phyloP scores from a whole-genome alignment of 2,329 filamentous ascomycete species.

The Alternaria sp. region DNA sequence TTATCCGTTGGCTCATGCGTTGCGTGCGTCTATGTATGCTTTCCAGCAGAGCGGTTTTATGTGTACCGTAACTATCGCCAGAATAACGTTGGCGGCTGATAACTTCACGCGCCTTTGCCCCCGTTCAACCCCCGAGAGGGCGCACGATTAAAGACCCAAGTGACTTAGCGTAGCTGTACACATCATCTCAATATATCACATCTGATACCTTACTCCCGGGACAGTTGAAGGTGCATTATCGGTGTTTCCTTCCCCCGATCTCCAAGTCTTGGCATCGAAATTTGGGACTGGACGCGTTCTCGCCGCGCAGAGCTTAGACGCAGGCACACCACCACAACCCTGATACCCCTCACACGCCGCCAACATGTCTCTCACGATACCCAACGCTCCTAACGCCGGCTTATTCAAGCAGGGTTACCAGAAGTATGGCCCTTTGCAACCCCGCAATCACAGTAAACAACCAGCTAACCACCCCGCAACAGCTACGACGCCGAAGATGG shows the following conservation, averaged over 20 bases:
- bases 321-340: slow-evolving; percentile 31
- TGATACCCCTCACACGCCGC: slow-evolving; percentile 38
- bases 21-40: not conserved
- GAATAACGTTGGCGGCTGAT: not conserved
- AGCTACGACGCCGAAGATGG: slow-evolving; percentile 99
- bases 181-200: not conserved
- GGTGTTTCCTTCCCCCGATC: slow-evolving; percentile 15
- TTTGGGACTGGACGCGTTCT: slow-evolving; percentile 37
- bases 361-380: slow-evolving; percentile 93
- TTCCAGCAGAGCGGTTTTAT: not conserved
- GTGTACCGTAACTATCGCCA: not conserved
- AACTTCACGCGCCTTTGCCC: not conserved
- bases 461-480: slow-evolving; percentile 46
- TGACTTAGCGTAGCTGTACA: not conserved
- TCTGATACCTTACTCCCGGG: not conserved
- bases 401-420: slow-evolving; percentile 97
- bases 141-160: not conserved
- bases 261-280: slow-evolving; percentile 24
- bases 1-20: not conserved
- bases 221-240: slow-evolving; percentile 2
- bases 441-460: slow-evolving; percentile 23
- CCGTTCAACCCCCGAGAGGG: not conserved
- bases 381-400: slow-evolving; percentile 87
- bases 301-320: slow-evolving; percentile 19
- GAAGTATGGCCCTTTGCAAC: slow-evolving; percentile 67